phyloP scores from a whole-genome alignment of 768 basidiomycete genomes.

The Kockovaella imperatae region DNA sequence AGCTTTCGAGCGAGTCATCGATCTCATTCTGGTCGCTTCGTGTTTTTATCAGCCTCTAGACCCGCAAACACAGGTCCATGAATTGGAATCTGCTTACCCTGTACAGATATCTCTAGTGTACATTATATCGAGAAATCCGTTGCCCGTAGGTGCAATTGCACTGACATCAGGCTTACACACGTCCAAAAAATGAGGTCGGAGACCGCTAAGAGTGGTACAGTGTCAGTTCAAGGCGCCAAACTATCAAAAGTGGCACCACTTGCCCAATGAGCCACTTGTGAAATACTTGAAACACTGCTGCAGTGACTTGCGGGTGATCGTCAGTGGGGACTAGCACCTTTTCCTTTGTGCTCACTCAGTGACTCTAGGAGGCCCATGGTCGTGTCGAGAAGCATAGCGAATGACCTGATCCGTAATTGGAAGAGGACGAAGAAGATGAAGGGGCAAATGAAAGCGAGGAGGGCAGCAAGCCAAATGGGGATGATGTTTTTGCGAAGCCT shows the following conservation, averaged over 20 bases:
- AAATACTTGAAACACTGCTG: conserved; percentile 51
- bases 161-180: conserved; percentile 52
- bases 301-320: conserved; percentile 33
- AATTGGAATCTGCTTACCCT: conserved; percentile 28
- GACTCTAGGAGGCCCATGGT: conserved; percentile 55
- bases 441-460: conserved; percentile 54
- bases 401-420: conserved; percentile 51
- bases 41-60: conserved; percentile 1
- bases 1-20: conserved; percentile 53
- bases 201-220: conserved; percentile 13
- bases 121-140: conserved; percentile 51
- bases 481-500: conserved; percentile 51
- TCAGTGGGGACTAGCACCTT: too few relatives aligned
- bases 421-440: conserved; percentile 55
- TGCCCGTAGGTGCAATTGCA: conserved; percentile 43
- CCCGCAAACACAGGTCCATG: neutral
- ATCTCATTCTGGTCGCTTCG: conserved; percentile 51
- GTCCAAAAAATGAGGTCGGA: conserved; percentile 48
- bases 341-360: conserved; percentile 44
- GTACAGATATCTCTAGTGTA: conserved; percentile 54
- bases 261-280: conserved; percentile 52
- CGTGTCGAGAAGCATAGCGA: conserved; percentile 51
- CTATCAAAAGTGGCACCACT: conserved; percentile 15
- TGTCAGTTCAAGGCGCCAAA: conserved; percentile 34
- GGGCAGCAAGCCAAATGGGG: conserved; percentile 53